These are phyloP conservation scores for Rosellinia necatrix DNA, from an alignment of 2,329 filamentous ascomycete genomes.

Conservation along the genomic window DNA sequence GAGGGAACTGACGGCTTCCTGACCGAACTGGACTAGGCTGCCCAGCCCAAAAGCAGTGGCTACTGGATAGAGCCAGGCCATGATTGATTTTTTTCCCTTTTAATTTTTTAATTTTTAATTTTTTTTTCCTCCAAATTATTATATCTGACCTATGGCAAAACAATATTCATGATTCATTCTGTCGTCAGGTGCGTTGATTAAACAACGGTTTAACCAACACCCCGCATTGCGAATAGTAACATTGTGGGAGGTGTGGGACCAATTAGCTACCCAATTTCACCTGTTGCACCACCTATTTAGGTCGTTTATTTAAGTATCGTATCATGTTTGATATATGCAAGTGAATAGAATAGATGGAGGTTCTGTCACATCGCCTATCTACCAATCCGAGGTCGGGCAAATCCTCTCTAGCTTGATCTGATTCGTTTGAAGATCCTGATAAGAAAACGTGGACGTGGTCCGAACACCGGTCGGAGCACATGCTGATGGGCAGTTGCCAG, in stretches of 20 bases:
- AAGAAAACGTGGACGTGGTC: neutral
- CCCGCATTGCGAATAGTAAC: neutral
- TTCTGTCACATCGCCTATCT: neutral
- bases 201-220: no score
- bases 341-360: neutral
- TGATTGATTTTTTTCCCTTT: neutral
- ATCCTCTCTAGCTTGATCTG: neutral
- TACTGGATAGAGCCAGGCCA: conserved; percentile 26
- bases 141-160: no score
- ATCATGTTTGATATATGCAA: no score
- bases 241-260: conserved; percentile 9
- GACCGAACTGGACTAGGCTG: conserved; percentile 32
- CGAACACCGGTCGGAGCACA: no score
- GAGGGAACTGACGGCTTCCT: conserved; percentile 30
- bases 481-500: no score
- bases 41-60: conserved; percentile 34
- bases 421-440: neutral
- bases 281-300: neutral
- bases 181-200: no score
- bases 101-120: no score
- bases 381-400: neutral
- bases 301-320: no score
- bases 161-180: no score
- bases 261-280: neutral
- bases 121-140: no score